Conservation (phyloP, 345 rosid genomes). For the Clausena lansium region DNA sequence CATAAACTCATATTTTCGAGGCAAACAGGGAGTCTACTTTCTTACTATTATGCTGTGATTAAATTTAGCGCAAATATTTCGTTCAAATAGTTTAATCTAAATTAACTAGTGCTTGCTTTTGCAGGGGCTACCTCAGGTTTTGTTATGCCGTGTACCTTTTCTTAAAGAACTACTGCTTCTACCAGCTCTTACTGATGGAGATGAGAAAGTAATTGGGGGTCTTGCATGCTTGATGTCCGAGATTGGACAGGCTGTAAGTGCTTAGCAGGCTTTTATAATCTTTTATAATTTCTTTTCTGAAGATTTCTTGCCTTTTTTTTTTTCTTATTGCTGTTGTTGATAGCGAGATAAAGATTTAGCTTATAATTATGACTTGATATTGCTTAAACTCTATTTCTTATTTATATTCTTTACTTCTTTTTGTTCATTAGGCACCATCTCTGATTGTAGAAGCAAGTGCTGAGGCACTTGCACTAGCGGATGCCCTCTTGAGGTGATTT, state of each 20-base stretch:
- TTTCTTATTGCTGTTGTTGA: background rate
- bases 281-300: background rate
- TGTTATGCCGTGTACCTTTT: conserved; percentile 68
- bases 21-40: background rate
- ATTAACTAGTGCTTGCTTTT: conserved; percentile 26
- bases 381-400: conserved; percentile 4
- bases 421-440: conserved; percentile 67
- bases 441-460: conserved; percentile 81
- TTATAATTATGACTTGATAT: conserved; percentile 9
- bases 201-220: conserved; percentile 76
- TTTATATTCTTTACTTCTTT: conserved; percentile 13
- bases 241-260: conserved; percentile 94
- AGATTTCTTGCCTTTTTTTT: conserved; percentile 2
- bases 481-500: conserved; percentile 75
- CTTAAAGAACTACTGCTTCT: conserved; percentile 78
- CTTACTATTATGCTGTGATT: background rate
- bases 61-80: background rate
- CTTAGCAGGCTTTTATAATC: background rate
- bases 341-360: conserved; percentile 8
- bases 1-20: background rate
- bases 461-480: conserved; percentile 72
- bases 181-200: conserved; percentile 72
- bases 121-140: conserved; percentile 87
- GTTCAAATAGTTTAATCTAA: background rate
- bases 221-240: conserved; percentile 88